Evolutionary conservation across 2,329 filamentous ascomycete genomes (phyloP), one percentile per base, ranked within the genome.

Genomic region (Daldinia sp.): DNA sequence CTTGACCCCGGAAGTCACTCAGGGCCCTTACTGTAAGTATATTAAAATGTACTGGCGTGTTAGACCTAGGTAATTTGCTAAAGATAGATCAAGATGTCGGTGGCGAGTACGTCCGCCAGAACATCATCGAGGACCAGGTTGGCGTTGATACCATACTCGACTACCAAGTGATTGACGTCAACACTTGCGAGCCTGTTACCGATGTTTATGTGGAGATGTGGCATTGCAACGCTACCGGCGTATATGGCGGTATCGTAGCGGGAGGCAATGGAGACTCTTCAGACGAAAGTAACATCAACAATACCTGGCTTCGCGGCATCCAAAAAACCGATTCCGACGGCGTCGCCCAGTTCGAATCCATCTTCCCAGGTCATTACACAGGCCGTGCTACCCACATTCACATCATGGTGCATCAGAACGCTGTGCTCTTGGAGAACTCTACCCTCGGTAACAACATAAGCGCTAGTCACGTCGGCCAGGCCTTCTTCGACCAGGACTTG

Each of bases 171-270:
- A 46, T 46, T 20, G 42, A 46, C 42, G 20, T 46, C 10, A 46
- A 46, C 7, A 46, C 42, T 4, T 46, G 42, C 42, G 46, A 86
- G 73, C 82, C 83, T 6, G 80, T 87, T 0, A 79, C 82, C 1
- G 76, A 83, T 56, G 80, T 81, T 10, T 84, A 80, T 64, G 74
- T 87, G n/a, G 85, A 88, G 72, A 82, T 87, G 71, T 88, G 86
- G 86, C 67, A 72, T 71, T 79, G 77, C 76, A 84, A 84, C 70
- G 67, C 80, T 6, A 84, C 82, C 0, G 84, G 84, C 48, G 80
- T 84, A 15, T 86, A 87, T 76, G 82, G 81, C 15, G 85, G 84
- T 60, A 78, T 86, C 39, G 72, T 78, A 2, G 79, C 80, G 15
- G 72, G 63, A 56, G 80, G 81, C 60, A 83, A 84, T 73, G 84